phyloP scores from a whole-genome alignment of 116 monocot species.

The Posidonia oceanica region DNA sequence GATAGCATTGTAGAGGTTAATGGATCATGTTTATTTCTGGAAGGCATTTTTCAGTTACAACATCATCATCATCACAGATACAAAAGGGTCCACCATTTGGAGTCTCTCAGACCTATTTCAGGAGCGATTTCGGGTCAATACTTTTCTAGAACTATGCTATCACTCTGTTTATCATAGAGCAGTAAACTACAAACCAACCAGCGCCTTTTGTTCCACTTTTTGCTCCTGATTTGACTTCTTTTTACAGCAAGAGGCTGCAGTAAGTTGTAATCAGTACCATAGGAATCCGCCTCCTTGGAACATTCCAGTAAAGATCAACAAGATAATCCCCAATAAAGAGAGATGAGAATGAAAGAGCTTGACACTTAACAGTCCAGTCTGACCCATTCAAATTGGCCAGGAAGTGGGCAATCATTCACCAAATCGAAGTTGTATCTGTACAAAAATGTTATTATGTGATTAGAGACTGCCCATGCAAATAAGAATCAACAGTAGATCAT shows the following conservation, averaged over 20 bases:
- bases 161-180: not conserved
- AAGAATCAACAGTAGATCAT: no score
- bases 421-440: conserved; percentile 83
- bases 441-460: not conserved
- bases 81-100: not conserved
- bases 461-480: not conserved
- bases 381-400: conserved; percentile 82
- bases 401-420: conserved; percentile 54
- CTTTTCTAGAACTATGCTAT: not conserved
- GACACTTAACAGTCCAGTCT: conserved; percentile 24
- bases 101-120: not conserved
- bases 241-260: no score
- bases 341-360: not conserved
- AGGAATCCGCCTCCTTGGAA: not conserved
- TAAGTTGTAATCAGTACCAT: no score
- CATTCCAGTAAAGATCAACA: not conserved
- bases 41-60: not conserved
- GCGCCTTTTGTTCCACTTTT: not conserved
- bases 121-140: not conserved
- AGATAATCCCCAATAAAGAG: not conserved
- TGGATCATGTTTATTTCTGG: conserved; percentile 2
- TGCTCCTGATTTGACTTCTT: not conserved
- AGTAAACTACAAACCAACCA: not conserved
- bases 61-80: not conserved
- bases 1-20: not conserved